A percentile compares a stretch with the other conserved stretches of the same genome.
Evolutionary conservation across 805 yeast species (phyloP).

Genomic region (Clavispora fructus): DNA sequence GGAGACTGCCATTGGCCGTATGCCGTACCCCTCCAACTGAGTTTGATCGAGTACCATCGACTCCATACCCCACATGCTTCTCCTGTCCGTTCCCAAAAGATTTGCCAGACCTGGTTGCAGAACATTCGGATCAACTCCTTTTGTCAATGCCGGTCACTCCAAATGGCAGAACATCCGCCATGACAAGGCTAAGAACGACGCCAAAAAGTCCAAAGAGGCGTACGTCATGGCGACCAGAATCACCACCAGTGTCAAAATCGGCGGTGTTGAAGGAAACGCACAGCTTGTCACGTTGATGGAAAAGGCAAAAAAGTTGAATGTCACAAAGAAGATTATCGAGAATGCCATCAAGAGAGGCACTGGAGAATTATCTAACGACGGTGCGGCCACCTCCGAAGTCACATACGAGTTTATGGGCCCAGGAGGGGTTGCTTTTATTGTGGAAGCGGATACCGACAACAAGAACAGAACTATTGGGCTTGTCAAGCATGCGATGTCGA

Average conservation of each 20-base stretch:
- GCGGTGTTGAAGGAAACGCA: constrained; percentile 57
- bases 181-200: constrained; percentile 90
- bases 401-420: constrained; percentile 90
- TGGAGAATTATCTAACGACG: constrained; percentile 52
- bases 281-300: constrained; percentile 73
- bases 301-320: constrained; percentile 67
- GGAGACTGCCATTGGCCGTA: background rate
- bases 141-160: constrained; percentile 68
- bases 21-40: background rate
- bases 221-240: constrained; percentile 70
- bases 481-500: constrained; percentile 70
- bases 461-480: constrained; percentile 74
- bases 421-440: constrained; percentile 80
- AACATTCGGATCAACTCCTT: background rate
- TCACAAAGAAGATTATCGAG: constrained; percentile 81
- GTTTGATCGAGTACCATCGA: background rate
- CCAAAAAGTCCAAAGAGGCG: constrained; percentile 62
- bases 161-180: constrained; percentile 96
- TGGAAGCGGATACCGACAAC: constrained; percentile 87
- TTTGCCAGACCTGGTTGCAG: background rate
- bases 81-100: background rate
- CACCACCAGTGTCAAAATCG: constrained; percentile 69
- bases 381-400: constrained; percentile 42
- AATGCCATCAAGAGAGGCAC: constrained; percentile 81
- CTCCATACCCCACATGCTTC: background rate